Base-by-base conservation (phyloP, 225 moss, liverwort and hornwort species). In the Lunularia cruciata region DNA sequence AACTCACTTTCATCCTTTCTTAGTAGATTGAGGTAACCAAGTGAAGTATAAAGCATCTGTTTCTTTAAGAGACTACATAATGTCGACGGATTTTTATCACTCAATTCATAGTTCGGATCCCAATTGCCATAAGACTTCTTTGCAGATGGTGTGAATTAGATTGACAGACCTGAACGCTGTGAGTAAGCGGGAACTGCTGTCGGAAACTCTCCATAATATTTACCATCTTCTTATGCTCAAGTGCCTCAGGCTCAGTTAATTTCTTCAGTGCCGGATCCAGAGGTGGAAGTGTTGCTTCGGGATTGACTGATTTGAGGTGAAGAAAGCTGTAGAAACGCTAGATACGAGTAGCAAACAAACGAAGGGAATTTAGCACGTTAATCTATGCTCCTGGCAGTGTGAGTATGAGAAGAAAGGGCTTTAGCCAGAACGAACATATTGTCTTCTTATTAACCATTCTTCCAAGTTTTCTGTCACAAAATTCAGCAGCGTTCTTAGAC, bases 281-380 rank as follows among this genome's bases (percentile, higher is more conserved):
- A 63, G 86, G 71, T 66, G 98, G 93, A 45, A 93, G 81, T 59
- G 78, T 72, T 37, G 89, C 91, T 65, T 93, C 86, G 23, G 86
- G 68, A 69, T 91, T 76, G 57, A 79, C 47, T 46, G 78, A 85
- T 73, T 81, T 84, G 73, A 84, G 57, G 67, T 89, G 69, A 10
- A 98, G 77, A 62, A 93, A 91, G 38, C 81, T 78, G 70, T 93
- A 93, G 78, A 91, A 93, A 53, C 91, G 89, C 93, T 98, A 89
- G n/a, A n/a, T n/a, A n/a, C n/a, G n/a, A n/a, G n/a, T 34, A 76
- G 57, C 25, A 54, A 2, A 47, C 56, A 19, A 38, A 52, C 27
- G 6, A 62, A 36, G 23, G 1, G 8, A 20, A 33, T n/a, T n/a
- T n/a, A n/a, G n/a, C n/a, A n/a, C n/a, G n/a, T n/a, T n/a, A n/a